Base-by-base conservation (phyloP, 805 yeast genomes). In the Blastobotrys robertii region DNA sequence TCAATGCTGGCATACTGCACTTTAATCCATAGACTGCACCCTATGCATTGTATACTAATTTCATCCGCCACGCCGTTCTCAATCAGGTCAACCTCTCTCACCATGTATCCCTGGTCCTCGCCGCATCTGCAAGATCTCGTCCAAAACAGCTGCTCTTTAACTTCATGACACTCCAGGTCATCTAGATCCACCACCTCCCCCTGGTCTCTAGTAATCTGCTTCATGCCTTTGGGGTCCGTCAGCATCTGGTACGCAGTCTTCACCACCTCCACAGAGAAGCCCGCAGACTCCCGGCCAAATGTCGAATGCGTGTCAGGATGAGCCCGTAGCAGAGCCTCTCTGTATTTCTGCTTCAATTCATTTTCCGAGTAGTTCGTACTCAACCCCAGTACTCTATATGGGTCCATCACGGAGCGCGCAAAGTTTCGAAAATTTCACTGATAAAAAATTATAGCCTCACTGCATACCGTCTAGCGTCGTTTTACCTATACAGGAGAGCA, bases 11-110 rank as follows among this genome's bases (percentile, higher is more conserved):
- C 49, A 54, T 80, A 84, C 49, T 69, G 71, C 1, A 90, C 87
- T 40, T 77, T 76, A 19, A 90, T 62, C 95, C 96, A 90, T 28
- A 87, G 58, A 58, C 94, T 84, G 59, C 97, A 90, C 29, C 83
- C 78, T 9, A 65, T 57, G 58, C 97, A 90, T 54, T 88, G 95
- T 0, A 84, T 76, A 15, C 84, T 68, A 1, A 88, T 70, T 49
- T 81, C 82, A 49, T 68, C 80, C 1, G 79, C 71, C 12, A 63
- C 72, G 11, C 76, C 79, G 30, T 68, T 71, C 0, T 68, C 69
- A 31, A 65, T 77, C 43, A 90, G 66, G 43, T 81, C 83, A 1
- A 62, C 55, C 49, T 86, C 96, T 1, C 66, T 66, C 1, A 90
- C 58, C 11, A 56, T 55, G 44, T 85, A 82, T 0, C 88, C 79